Evolutionary conservation across 2,329 filamentous ascomycete genomes (phyloP).

Genomic region (Dothiorella sarmentorum): DNA sequence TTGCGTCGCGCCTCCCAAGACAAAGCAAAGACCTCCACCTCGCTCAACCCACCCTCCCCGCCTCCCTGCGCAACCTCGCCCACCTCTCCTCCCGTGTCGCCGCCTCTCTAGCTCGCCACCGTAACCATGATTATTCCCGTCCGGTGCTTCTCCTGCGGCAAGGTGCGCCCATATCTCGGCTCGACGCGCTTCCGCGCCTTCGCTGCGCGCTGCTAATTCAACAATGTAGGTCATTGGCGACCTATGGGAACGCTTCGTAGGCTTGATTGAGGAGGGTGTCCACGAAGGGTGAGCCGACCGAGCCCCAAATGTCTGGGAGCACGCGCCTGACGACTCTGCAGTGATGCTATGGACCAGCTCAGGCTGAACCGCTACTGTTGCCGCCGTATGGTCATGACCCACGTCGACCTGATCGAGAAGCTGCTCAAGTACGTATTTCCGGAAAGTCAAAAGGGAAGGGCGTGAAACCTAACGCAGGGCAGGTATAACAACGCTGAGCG

Average conservation of each 20-base stretch:
- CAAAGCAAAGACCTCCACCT: slow-evolving; percentile 20
- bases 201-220: slow-evolving; percentile 26
- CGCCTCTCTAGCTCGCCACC: slow-evolving; percentile 10
- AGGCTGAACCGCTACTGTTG: slow-evolving; percentile 97
- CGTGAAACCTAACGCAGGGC: background rate
- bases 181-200: slow-evolving; percentile 12
- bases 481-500: slow-evolving; percentile 20
- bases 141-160: slow-evolving; percentile 97
- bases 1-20: background rate
- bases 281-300: slow-evolving; percentile 31
- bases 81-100: slow-evolving; percentile 21
- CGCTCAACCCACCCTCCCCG: slow-evolving; percentile 21
- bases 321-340: slow-evolving; percentile 37
- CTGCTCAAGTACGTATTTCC: slow-evolving; percentile 57
- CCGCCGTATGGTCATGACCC: slow-evolving; percentile 98
- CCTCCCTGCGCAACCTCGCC: background rate
- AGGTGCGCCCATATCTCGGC: slow-evolving; percentile 57
- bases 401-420: slow-evolving; percentile 98
- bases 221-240: slow-evolving; percentile 79
- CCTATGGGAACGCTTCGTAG: slow-evolving; percentile 93
- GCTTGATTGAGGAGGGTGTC: slow-evolving; percentile 68
- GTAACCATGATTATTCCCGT: slow-evolving; percentile 94
- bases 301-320: background rate
- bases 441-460: no score
- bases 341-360: slow-evolving; percentile 93